Evolutionary conservation across 306 rosid genomes (phyloP), one percentile per base, ranked within the genome.

Genomic region (Ammopiptanthus mongolicus): DNA sequence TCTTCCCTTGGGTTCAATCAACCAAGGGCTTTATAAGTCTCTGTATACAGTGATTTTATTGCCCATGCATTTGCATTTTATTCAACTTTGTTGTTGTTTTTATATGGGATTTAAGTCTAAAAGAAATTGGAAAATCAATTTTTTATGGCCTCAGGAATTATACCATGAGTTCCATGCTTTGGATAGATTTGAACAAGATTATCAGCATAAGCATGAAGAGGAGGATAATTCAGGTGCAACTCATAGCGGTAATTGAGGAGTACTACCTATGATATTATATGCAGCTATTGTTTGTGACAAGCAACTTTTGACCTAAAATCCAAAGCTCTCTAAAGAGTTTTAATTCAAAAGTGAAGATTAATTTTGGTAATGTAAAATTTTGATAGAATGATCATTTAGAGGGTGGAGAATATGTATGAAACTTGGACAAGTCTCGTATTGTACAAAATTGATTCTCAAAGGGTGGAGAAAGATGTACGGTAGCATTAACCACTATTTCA

Each of bases 141-240:
- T 68, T 78, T 44, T 60, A 21, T 79, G 82, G 57, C 62, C 31
- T 52, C 86, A 92, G 97, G 97, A 92, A 82, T 85, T 92, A 78
- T 92, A 92, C 85, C 93, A 92, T 7, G 97, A 92, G 60, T 74
- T 86, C 41, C 91, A 90, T 82, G 89, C 88, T 31, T 74, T 92
- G 85, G 97, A 90, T 83, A 83, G 92, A 79, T 87, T 87, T 63
- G 87, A 87, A 46, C 93, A 86, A 81, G 96, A 90, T 70, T 87
- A 85, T 82, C 85, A 78, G 34, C 96, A 83, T 21, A 88, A 84
- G 85, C 80, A 68, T 36, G 86, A 80, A 33, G 96, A 91, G 83
- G 96, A 85, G 19, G 91, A 81, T 60, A 76, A 57, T 70, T 78
- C 82, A 44, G 60, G 79, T 71, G 63, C 87, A 44, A 61, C 75